Conservation (phyloP, 805 yeast genomes). For the Lipomyces chichibuensis region DNA sequence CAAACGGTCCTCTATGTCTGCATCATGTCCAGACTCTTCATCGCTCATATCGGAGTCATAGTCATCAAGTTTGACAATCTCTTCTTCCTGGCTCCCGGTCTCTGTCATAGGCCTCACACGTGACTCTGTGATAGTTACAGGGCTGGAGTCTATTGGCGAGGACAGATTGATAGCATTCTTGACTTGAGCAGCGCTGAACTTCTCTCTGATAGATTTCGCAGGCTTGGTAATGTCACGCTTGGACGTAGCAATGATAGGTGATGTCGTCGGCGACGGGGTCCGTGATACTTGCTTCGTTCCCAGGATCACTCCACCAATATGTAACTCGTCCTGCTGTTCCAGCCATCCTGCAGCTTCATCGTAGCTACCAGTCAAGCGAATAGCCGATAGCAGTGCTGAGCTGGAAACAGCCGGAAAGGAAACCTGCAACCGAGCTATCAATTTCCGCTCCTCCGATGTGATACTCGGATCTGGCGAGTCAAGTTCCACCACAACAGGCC, state of each 20-base stretch:
- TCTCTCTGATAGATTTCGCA: conserved; percentile 45
- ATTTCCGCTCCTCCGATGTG: conserved; percentile 13
- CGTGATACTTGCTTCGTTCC: background rate
- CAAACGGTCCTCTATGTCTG: conserved; percentile 55
- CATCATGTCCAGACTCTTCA: conserved; percentile 51
- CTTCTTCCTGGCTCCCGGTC: conserved; percentile 20
- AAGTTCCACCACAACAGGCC: conserved; percentile 26
- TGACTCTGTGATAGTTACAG: background rate
- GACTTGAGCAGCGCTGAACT: conserved; percentile 38
- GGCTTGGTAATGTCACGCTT: conserved; percentile 43
- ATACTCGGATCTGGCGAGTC: conserved; percentile 20
- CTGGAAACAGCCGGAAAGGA: conserved; percentile 29
- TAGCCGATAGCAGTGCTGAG: conserved; percentile 31
- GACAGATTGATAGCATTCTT: conserved; percentile 21
- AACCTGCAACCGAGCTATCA: conserved; percentile 23
- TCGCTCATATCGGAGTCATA: conserved; percentile 42
- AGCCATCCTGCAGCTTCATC: conserved; percentile 47
- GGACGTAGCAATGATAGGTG: conserved; percentile 26
- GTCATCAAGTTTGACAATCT: conserved; percentile 18
- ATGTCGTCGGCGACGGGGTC: conserved; percentile 11
- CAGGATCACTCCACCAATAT: conserved; percentile 27
- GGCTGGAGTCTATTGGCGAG: conserved; percentile 21
- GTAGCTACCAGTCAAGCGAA: conserved; percentile 38
- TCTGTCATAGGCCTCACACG: background rate
- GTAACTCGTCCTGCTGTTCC: conserved; percentile 40